Base-by-base conservation (phyloP, 192 early-diverging fungal species). In the Entomortierella chlamydospora region DNA sequence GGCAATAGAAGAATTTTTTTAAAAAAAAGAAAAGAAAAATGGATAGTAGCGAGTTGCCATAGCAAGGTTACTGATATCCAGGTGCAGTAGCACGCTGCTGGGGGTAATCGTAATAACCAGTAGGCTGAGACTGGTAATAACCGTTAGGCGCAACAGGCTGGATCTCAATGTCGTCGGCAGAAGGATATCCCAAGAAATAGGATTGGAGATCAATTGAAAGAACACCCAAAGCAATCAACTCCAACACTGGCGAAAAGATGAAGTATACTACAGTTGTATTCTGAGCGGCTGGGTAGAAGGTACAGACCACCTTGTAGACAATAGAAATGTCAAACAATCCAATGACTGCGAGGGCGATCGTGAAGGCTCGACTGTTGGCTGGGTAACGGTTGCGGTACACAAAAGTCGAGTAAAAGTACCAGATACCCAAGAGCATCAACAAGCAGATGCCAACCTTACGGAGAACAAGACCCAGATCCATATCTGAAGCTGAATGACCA, bases 231-330 rank as follows among this genome's bases (percentile, higher is more conserved):
- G 61, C 61, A 2, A 28, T 31, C 23, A 72, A 57, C 33, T 72
- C 70, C 22, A 72, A 17, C 43, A 72, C 49, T 2, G 70, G 60
- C 39, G 53, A 63, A 50, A 62, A 72, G 22, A 72, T 23, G 47
- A 56, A 72, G 23, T 31, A 64, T 0, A 45, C 70, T 41, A 26
- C 30, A 20, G 34, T 23, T 3, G 30, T 26, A 0, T 15, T 45
- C 43, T 42, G 57, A 11, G 47, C 52, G 1, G 17, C 18, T 13
- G 53, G 7, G 12, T 47, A 13, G 50, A 77, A 77, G 1, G 65
- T 62, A 20, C 23, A 43, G 23, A 68, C 29, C 18, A 77, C 34
- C 54, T 77, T 77, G 34, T 77, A 77, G 6, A 68, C 33, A 49
- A 77, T 34, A 15, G 73, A 68, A 1, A 63, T 29, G 0, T 47